These are phyloP conservation scores for Cajanus cajan DNA, from an alignment of 306 rosid species.

Conservation along the genomic window DNA sequence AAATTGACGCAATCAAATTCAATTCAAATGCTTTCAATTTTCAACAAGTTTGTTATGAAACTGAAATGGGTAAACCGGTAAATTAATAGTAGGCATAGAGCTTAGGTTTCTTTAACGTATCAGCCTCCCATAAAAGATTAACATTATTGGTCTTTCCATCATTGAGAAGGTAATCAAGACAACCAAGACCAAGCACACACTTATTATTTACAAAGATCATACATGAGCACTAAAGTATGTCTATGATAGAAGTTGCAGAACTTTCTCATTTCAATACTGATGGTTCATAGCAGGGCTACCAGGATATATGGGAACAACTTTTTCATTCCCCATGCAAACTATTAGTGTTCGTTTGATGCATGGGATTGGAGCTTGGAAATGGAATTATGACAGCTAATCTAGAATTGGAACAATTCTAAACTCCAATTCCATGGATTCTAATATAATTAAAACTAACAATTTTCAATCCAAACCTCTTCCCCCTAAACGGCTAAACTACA, in stretches of 20 bases:
- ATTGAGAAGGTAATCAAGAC: conserved; percentile 3
- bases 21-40: conserved; percentile 3
- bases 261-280: not conserved
- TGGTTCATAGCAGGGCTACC: not conserved
- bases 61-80: conserved; percentile 3
- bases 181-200: conserved; percentile 1
- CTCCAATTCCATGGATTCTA: not conserved
- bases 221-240: not conserved
- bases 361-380: not conserved
- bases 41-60: conserved; percentile 4
- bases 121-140: not conserved
- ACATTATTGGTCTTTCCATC: not conserved
- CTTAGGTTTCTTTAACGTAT: conserved; percentile 4
- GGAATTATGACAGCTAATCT: not conserved
- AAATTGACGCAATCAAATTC: not conserved
- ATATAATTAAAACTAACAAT: not conserved
- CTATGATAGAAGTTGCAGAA: not conserved
- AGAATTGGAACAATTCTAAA: not conserved
- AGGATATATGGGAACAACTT: not conserved
- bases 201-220: not conserved
- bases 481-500: not conserved
- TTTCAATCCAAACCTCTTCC: not conserved
- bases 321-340: conserved; percentile 12
- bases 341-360: not conserved
- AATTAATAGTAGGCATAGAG: not conserved